phyloP scores from a whole-genome alignment of 305 asterid genomes.

The Fraxinus paxiana region DNA sequence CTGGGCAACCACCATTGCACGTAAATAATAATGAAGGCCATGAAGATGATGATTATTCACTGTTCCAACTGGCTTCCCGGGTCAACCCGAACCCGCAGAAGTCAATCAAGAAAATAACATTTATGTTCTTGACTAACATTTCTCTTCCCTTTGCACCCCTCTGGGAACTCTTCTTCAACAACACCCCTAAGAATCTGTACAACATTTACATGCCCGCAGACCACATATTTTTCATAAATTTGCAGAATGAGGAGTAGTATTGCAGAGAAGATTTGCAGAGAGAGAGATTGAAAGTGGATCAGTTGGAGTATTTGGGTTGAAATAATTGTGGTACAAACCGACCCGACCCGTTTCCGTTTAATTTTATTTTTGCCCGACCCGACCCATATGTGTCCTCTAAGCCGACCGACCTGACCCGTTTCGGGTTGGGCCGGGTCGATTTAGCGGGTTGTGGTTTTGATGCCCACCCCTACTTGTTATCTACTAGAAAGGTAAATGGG shows the following conservation, averaged over 20 bases:
- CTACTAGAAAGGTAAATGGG: background rate
- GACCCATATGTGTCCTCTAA: too few species aligned
- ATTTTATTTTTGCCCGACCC: too few species aligned
- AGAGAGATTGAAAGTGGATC: too few species aligned
- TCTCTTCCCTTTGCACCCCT: conserved; percentile 72
- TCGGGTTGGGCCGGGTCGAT: too few species aligned
- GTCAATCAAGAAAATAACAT: conserved; percentile 47
- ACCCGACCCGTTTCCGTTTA: too few species aligned
- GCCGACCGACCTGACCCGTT: too few species aligned
- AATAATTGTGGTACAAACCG: too few species aligned
- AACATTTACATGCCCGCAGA: conserved; percentile 67
- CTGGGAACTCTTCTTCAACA: conserved; percentile 67
- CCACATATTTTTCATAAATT: conserved; percentile 11
- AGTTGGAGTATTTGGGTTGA: too few species aligned
- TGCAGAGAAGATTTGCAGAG: too few species aligned
- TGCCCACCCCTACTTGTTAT: background rate
- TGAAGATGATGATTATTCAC: conserved; percentile 32
- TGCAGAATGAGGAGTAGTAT: too few species aligned
- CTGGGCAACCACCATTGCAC: background rate
- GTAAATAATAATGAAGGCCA: background rate
- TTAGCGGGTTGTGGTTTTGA: too few species aligned
- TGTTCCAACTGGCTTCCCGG: conserved; percentile 40
- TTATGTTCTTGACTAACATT: conserved; percentile 66
- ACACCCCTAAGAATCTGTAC: conserved; percentile 43
- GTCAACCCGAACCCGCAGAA: conserved; percentile 40